Conservation (phyloP, 1,284 basidiomycete genomes). For the Cutaneotrichosporon cutaneum region DNA sequence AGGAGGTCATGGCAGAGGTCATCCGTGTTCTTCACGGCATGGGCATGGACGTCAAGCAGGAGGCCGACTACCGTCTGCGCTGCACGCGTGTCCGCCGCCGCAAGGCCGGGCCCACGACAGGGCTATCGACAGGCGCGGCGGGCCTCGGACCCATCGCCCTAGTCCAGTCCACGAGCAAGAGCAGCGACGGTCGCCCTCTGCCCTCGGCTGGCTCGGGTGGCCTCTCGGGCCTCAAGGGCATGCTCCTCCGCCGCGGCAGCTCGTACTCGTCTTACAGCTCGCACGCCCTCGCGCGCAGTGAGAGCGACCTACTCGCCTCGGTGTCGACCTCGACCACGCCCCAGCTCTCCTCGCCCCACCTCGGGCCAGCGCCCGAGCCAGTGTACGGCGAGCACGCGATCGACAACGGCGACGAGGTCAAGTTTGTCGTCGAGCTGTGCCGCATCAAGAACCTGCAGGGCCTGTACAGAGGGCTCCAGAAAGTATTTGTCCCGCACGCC, state of each 20-base stretch:
- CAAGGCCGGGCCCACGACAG: slow-evolving; percentile 57
- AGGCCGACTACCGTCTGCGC: slow-evolving; percentile 83
- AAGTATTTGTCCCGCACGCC: too few species aligned
- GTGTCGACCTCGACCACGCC: slow-evolving; percentile 42
- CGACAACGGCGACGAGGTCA: slow-evolving; percentile 87
- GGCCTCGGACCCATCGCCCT: slow-evolving; percentile 66
- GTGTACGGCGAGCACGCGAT: slow-evolving; percentile 72
- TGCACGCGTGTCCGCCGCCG: slow-evolving; percentile 72
- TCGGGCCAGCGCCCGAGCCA: slow-evolving; percentile 55
- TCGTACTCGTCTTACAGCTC: slow-evolving; percentile 65
- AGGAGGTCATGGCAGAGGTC: slow-evolving; percentile 83
- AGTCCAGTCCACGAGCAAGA: slow-evolving; percentile 74
- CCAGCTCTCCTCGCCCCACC: slow-evolving; percentile 18
- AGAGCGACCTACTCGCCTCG: slow-evolving; percentile 47
- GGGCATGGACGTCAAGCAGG: slow-evolving; percentile 84
- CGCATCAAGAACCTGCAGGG: slow-evolving; percentile 80
- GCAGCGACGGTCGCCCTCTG: slow-evolving; percentile 66
- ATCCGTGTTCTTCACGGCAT: slow-evolving; percentile 75
- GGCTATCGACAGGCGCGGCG: slow-evolving; percentile 38
- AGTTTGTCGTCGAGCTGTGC: slow-evolving; percentile 88
- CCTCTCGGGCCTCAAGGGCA: slow-evolving; percentile 70
- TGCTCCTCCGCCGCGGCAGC: slow-evolving; percentile 81
- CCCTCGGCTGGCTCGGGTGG: slow-evolving; percentile 67
- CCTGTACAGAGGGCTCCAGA: too few species aligned
- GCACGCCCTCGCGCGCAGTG: slow-evolving; percentile 33